Evolutionary conservation across 2,329 filamentous ascomycete genomes (phyloP), one percentile per base, ranked within the genome.

Genomic region (Pseudofabraea citricarpa): DNA sequence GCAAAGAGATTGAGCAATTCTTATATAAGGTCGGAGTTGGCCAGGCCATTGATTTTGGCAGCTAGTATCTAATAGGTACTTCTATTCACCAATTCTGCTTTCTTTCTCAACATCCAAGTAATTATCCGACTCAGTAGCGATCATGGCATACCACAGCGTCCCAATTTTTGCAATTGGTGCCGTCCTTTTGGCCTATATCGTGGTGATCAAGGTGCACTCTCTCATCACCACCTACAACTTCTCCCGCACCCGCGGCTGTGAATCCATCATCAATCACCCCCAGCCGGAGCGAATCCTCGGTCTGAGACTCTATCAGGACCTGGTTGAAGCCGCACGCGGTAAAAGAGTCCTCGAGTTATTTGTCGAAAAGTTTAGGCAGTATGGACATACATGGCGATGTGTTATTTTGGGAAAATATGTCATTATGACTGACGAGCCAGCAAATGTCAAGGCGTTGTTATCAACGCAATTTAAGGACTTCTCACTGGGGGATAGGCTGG

Each of bases 361-460:
- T 15, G 8, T 31, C 27, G 27, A 31, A 15, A 31, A 31, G 27
- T 31, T 31, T 31, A 31, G 27, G 8, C 12, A 31, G 16, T 4
- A 13, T 13, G 27, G 27, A 31, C 27, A 31, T 31, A 31, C 27
- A 31, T 31, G 27, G 27, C 27, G 16, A 31, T 31, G 27, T 31
- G 27, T 31, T 13, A 31, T 31, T 31, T 31, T 31, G 8, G 27
- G 27, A 31, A 31, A 31, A 9, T 31, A 12, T 4, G 8, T 15
- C 4, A 31, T 31, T 15, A 12, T 13, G 12, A 31, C 27, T 31
- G 27, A 31, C 16, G 27, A 31, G 27, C 27, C 67, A 0, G 70
- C 73, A 36, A 82, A 81, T 50, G 53, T 83, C 37, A 78, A 80
- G 56, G 64, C 74, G 0, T 62, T 81, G 2, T 65, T 82, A 6